Base-by-base conservation (phyloP, 73 alveolate species). In the Blepharisma japonicum region DNA sequence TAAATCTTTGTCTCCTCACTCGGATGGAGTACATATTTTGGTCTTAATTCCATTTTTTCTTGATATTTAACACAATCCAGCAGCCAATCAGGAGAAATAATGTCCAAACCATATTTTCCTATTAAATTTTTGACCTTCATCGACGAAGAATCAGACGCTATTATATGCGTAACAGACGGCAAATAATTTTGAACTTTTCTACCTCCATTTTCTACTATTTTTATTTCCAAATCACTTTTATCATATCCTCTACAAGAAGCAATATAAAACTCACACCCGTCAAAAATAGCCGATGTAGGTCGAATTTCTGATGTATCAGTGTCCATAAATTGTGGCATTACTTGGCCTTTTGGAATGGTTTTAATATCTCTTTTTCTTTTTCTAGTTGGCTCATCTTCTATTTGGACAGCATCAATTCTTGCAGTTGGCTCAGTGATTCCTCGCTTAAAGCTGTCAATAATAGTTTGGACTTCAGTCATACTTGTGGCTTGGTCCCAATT, bases 121-220 rank as follows among this genome's bases (percentile, higher is more conserved):
- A 91, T 82, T 45, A 96, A 78, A 42, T 84, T 86, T 78, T 84
- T 68, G 0, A 93, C 95, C 78, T 91, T 92, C 79, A 94, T 71
- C 81, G 83, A 86, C 66, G 83, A 83, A 42, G 80, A 78, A 83
- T 85, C 90, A 7, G 89, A 55, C 14, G 98, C 97, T 25, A 94
- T 86, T 7, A 94, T 90, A 92, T 94, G 97, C 8, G 98, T 96
- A 11, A 94, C 94, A 7, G 96, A 78, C 18, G 86, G 78, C 66
- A 82, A 77, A 67, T 86, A 84, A 83, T 94, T 96, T 81, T 94
- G 91, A 5, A 94, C 97, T 74, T 92, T 90, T 71, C 71, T 95
- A n/a, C 99, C 99, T 9, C 98, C 98, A 88, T 92, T 83, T 55
- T 89, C 94, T 55, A 88, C 96, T 23, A 96, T 96, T 55, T 80